Base-by-base conservation (phyloP, 208 protist genomes). In the Plasmodiophora brassicae region DNA sequence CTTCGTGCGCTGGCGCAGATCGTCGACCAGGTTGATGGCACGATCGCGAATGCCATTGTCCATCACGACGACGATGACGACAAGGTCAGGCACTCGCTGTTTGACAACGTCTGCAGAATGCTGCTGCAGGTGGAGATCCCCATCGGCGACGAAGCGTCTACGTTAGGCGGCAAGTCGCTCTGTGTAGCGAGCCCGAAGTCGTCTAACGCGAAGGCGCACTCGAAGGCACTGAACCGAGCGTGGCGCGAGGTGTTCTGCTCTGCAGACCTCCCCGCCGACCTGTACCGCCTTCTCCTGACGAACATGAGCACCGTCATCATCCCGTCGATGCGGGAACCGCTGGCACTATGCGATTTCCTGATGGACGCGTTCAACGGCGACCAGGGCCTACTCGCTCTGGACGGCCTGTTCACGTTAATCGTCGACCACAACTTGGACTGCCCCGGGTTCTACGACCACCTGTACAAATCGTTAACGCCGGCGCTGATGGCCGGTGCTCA, bases 291-390 rank as follows among this genome's bases (percentile, higher is more conserved):
- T 38, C 32, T 78, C 32, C 65, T 78, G 65, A 5, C 65, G 5
- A 78, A 78, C 65, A 32, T 78, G 14, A 78, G 41, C 32, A 78
- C 5, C 5, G n/a, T 32, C 32, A 78, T 78, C n/a, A 5, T 78
- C 14, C 65, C 65, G 65, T 36, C 32, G 10, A 44, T 78, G 32
- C 5, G 65, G 20, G 14, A 78, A 38, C 65, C 65, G 65, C 65
- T 78, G 65, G n/a, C 41, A 8, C 65, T 78, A 14, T 78, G 65
- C 65, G 65, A 78, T 78, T 78, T 78, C n/a, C 65, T 78, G 14
- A 78, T 32, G 5, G 65, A 78, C 41, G 32, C 65, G 20, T 78
- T 44, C 41, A 5, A 78, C 5, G 65, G 65, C 5, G n/a, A 44
- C 65, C 10, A 14, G 14, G 41, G 32, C 14, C 32, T 78, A 5